These are phyloP conservation scores for Aspergillus quadricinctus DNA, from an alignment of 2,329 filamentous ascomycete genomes.

Conservation along the genomic window DNA sequence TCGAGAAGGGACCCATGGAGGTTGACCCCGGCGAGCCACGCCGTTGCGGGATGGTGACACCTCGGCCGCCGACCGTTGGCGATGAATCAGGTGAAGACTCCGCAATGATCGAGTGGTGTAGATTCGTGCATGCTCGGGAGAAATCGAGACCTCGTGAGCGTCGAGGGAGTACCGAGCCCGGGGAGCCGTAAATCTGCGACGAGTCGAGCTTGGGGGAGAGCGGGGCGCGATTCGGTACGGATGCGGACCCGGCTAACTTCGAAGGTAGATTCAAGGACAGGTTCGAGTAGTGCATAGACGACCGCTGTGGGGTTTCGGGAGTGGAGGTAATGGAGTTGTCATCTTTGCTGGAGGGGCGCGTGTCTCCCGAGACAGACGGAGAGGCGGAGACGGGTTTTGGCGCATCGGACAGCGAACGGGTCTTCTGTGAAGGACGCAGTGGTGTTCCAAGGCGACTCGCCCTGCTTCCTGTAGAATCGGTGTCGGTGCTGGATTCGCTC, in stretches of 20 bases:
- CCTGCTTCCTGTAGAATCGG: slow-evolving; percentile 8
- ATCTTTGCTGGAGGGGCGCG: slow-evolving; percentile 58
- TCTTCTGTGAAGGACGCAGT: slow-evolving; percentile 43
- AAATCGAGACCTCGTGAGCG: slow-evolving; percentile 90
- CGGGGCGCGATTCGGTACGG: slow-evolving; percentile 58
- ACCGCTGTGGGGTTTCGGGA: slow-evolving; percentile 70
- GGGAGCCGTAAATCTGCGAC: slow-evolving; percentile 79
- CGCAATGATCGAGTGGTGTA: slow-evolving; percentile 92
- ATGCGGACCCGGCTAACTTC: slow-evolving; percentile 46
- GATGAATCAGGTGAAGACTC: slow-evolving; percentile 89
- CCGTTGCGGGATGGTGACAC: slow-evolving; percentile 55
- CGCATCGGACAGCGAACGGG: slow-evolving; percentile 63
- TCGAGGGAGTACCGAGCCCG: slow-evolving; percentile 80
- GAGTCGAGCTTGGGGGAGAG: slow-evolving; percentile 83
- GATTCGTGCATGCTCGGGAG: slow-evolving; percentile 83
- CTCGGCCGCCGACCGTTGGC: slow-evolving; percentile 71
- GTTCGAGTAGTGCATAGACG: slow-evolving; percentile 58
- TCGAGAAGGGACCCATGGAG: slow-evolving; percentile 62
- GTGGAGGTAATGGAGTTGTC: slow-evolving; percentile 54
- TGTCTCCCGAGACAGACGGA: slow-evolving; percentile 55
- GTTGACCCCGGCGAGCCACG: slow-evolving; percentile 58
- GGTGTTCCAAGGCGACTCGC: slow-evolving; percentile 18
- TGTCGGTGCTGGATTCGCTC: slow-evolving; percentile 11
- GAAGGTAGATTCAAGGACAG: slow-evolving; percentile 67
- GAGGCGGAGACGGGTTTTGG: slow-evolving; percentile 56